phyloP scores from a whole-genome alignment of 768 basidiomycete species.

The Xerocomellus amylosporus region DNA sequence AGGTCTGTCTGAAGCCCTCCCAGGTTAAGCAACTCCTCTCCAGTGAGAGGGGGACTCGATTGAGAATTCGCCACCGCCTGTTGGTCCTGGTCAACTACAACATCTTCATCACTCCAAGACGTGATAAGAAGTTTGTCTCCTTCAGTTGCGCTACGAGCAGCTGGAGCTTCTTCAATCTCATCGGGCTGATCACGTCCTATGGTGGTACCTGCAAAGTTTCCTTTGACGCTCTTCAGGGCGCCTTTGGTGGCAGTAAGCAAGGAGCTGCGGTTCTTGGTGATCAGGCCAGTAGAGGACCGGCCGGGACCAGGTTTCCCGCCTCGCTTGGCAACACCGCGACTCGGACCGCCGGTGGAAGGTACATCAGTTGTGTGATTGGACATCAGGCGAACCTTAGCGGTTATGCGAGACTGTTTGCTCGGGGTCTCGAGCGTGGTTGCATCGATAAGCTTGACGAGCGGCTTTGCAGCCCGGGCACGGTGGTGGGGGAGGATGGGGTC shows the following conservation, averaged over 20 bases:
- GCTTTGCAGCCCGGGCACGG: constrained; percentile 48
- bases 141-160: neutral
- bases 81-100: constrained; percentile 4
- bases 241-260: constrained; percentile 55
- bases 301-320: constrained; percentile 47
- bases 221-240: constrained; percentile 48
- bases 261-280: constrained; percentile 45
- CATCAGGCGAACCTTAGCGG: constrained; percentile 49
- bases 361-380: constrained; percentile 13
- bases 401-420: constrained; percentile 40
- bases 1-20: constrained; percentile 46
- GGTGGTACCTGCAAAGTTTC: constrained; percentile 32
- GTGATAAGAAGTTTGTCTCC: constrained; percentile 8
- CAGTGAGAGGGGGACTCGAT: constrained; percentile 32
- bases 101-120: constrained; percentile 22
- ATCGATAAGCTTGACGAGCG: constrained; percentile 53
- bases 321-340: constrained; percentile 7
- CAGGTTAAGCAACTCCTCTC: constrained; percentile 46
- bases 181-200: constrained; percentile 19
- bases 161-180: constrained; percentile 16
- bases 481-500: constrained; percentile 34
- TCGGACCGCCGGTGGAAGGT: constrained; percentile 12
- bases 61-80: constrained; percentile 4
- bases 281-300: constrained; percentile 45
- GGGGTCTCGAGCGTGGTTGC: constrained; percentile 23